Evolutionary conservation across 1,284 basidiomycete genomes (phyloP), one percentile per base, ranked within the genome.

Genomic region (Microbotryum scabiosae): DNA sequence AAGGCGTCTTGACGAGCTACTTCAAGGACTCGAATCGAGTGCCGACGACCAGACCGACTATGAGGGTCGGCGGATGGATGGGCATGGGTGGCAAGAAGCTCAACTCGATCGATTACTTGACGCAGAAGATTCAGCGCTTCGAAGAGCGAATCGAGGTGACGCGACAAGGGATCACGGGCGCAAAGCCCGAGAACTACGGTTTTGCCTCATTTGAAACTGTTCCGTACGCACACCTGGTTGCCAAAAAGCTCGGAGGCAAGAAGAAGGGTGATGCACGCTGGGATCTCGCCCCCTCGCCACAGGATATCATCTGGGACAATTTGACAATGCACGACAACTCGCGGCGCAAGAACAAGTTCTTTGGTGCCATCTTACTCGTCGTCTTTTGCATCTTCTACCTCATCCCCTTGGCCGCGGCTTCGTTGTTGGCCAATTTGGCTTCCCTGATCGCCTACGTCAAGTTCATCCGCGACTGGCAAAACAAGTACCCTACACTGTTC

Each of bases 191-290:
- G 76, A 88, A 84, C 73, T 94, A 92, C 74, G 92, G 77, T 61
- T 69, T 71, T 54, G 90, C 91, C 3, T 91, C 89, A 25, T 88
- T 96, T 84, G 90, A 88, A 55, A 86, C 90, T 0, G 87, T 96
- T 12, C 85, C 89, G 0, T 93, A 91, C 70, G 90, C 92, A 0
- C 89, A 92, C 69, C 81, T 87, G 51, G 88, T 90, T 16, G 88
- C 86, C 3, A 83, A 84, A 67, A 77, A 84, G 65, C 78, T 91
- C 47, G 75, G 76, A 49, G 76, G 76, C 61, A 90, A 90, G 73
- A 81, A 81, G 65, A 83, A 86, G 5, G 86, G 85, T 69, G 86
- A 87, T 9, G 82, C 87, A 0, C 77, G 78, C 10, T 83, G 91
- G 57, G 74, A 78, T 18, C 77, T 90, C 52, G 89, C 89, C 2